Conservation (phyloP, 176 grass and related monocot species). For the Eleusine indica region DNA sequence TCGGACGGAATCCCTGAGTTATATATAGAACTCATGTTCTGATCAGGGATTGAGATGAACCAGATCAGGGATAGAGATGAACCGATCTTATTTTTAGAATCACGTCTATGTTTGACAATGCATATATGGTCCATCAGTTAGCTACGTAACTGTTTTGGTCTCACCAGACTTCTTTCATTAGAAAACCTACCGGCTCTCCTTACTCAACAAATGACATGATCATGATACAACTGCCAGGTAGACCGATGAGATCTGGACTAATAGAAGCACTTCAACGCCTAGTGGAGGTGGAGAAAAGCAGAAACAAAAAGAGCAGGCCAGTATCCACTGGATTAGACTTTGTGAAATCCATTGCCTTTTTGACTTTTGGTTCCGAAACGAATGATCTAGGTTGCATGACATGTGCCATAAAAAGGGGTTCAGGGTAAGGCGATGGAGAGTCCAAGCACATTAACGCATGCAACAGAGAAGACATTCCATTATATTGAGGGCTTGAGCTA, state of each 20-base stretch:
- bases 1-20: too few species aligned
- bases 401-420: conserved; percentile 42
- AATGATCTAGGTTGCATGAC: conserved; percentile 50
- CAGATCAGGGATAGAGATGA: neutral
- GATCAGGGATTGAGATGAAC: neutral
- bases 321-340: conserved; percentile 39
- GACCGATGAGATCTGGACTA: conserved; percentile 35
- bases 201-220: conserved; percentile 21
- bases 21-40: too few species aligned
- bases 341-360: conserved; percentile 48
- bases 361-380: conserved; percentile 49
- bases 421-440: conserved; percentile 12
- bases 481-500: conserved; percentile 8
- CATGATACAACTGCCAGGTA: conserved; percentile 6
- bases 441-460: conserved; percentile 25
- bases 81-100: neutral
- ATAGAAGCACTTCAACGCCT: conserved; percentile 41
- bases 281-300: conserved; percentile 46
- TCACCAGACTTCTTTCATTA: conserved; percentile 5
- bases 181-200: neutral
- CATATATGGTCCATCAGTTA: neutral
- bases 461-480: conserved; percentile 10
- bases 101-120: neutral
- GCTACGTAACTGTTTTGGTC: neutral
- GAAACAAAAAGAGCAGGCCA: conserved; percentile 29